Conservation (phyloP, 371 early-diverging fungal species). For the Umbelopsis sp. region DNA sequence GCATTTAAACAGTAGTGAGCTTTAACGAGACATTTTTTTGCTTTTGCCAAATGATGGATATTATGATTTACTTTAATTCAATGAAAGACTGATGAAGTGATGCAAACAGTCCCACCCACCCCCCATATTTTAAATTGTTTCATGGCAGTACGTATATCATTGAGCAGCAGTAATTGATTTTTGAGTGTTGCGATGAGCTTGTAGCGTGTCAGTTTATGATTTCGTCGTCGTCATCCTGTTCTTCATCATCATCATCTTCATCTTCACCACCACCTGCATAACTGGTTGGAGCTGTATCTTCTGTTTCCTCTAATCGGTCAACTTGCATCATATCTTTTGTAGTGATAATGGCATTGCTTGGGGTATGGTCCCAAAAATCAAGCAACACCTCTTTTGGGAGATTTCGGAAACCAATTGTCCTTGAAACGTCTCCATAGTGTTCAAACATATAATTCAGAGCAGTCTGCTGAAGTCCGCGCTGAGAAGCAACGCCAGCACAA, state of each 20-base stretch:
- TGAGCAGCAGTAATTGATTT: constrained; percentile 5
- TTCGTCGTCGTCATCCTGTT: constrained; percentile 21
- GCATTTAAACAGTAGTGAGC: too few species aligned
- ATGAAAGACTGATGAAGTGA: background rate
- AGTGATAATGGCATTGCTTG: constrained; percentile 45
- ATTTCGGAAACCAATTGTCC: constrained; percentile 56
- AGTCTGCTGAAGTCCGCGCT: constrained; percentile 61
- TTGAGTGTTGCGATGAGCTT: constrained; percentile 5
- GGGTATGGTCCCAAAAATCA: constrained; percentile 67
- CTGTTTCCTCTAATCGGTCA: constrained; percentile 16
- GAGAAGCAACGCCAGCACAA: constrained; percentile 57
- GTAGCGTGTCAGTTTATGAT: background rate
- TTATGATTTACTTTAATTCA: background rate
- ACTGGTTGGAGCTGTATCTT: constrained; percentile 18
- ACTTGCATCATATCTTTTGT: constrained; percentile 18
- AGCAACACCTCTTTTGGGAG: constrained; percentile 60
- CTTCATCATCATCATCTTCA: constrained; percentile 16
- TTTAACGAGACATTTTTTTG: too few species aligned
- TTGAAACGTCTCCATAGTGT: constrained; percentile 68
- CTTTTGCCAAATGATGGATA: too few species aligned
- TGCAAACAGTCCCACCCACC: background rate
- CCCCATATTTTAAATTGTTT: background rate
- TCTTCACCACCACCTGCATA: constrained; percentile 17
- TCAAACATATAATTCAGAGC: constrained; percentile 64
- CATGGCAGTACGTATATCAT: too few species aligned